Evolutionary conservation across 495 filamentous ascomycete species (phyloP), one percentile per base, ranked within the genome.

Genomic region (Penicillium paxilli): DNA sequence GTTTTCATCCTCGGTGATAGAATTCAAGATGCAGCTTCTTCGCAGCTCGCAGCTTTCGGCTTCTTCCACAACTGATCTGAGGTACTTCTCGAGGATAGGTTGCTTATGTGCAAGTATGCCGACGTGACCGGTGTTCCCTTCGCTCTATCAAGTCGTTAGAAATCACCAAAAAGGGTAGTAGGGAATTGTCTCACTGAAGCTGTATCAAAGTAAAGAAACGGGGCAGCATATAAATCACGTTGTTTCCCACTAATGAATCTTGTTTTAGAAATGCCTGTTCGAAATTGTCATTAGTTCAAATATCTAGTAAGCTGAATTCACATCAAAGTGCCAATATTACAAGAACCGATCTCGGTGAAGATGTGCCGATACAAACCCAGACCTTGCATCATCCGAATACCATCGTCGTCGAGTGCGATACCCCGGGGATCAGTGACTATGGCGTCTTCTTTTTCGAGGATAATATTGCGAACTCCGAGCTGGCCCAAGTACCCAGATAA

Each of bases 351-450:
- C 17, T 74, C 67, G 0, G 65, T 64, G 26, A 67, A 68, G 12
- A 81, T 59, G 3, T 62, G 51, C 1, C 72, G 60, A 19, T 76
- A 75, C 12, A 81, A 54, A 2, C 77, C 77, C 16, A 81, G 46
- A 4, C 71, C 68, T 53, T 77, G 74, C 1, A 79, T 47, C 2
- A 75, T 61, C n/a, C 79, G 66, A 44, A 81, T 72, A 1, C 74
- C 77, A 59, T 83, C 79, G 26, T 76, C 72, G 23, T 78, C 77
- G 12, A 83, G 61, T 14, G 70, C 75, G 35, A 83, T 76, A 1
- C 78, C 80, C 19, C 78, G 64, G 0, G 80, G 79, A 55, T 83
- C 80, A 1, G 72, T 72, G 0, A 68, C 75, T 23, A 82, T 80
- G 1, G 64, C 70, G 9, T 51, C 25, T 11, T 76, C 74, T 35